phyloP scores from a whole-genome alignment of 208 protist genomes.

The Endotrypanum monterogeii region DNA sequence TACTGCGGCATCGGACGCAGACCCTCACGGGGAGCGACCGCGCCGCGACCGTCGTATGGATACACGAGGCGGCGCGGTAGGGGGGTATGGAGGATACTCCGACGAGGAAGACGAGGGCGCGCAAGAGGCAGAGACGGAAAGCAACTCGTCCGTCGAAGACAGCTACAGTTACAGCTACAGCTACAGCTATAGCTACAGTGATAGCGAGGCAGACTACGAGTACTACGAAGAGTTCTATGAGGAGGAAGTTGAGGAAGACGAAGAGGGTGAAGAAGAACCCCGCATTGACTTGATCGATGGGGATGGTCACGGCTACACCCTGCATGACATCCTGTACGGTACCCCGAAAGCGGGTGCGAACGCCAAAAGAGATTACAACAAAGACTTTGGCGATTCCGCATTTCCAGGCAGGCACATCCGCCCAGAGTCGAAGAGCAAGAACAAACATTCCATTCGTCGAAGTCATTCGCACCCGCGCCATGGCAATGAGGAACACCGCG shows the following conservation, averaged over 20 bases:
- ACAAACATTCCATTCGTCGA: neutral
- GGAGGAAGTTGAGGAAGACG: slow-evolving; percentile 67
- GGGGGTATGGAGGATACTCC: neutral
- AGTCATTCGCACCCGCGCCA: slow-evolving; percentile 24
- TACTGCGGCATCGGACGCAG: neutral
- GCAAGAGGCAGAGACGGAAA: slow-evolving; percentile 1
- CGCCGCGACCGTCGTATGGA: slow-evolving; percentile 19
- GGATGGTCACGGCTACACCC: slow-evolving; percentile 36
- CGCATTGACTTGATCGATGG: slow-evolving; percentile 78
- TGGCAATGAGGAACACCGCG: slow-evolving; percentile 3
- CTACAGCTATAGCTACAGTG: slow-evolving; percentile 19
- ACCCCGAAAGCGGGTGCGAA: slow-evolving; percentile 51
- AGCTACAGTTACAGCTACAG: slow-evolving; percentile 32
- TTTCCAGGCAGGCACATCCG: slow-evolving; percentile 13
- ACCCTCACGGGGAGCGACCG: neutral
- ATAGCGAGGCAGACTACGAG: slow-evolving; percentile 45
- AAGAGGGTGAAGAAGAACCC: slow-evolving; percentile 71
- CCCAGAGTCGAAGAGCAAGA: slow-evolving; percentile 4
- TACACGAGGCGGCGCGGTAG: neutral
- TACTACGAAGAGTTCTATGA: slow-evolving; percentile 70
- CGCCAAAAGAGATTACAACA: slow-evolving; percentile 29
- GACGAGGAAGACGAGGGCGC: slow-evolving; percentile 1
- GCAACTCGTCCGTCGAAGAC: slow-evolving; percentile 12
- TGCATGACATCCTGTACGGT: slow-evolving; percentile 69
- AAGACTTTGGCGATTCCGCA: slow-evolving; percentile 23